A percentile compares a stretch with the other conserved stretches of the same genome.
phyloP scores from a whole-genome alignment of 345 rosid species.

The Populus simonii region DNA sequence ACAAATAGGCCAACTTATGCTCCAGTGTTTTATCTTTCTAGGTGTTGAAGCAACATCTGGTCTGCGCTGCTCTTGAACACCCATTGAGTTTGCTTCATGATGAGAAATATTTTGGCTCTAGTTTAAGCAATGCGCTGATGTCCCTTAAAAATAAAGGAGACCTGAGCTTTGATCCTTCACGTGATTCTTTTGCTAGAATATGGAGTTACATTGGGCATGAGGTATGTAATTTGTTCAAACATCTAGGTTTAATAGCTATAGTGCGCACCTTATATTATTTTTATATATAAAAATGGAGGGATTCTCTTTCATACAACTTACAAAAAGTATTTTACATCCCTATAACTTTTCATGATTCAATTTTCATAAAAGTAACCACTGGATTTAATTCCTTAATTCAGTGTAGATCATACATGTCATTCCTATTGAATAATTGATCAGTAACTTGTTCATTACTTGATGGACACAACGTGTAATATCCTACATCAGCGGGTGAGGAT shows the following conservation, averaged over 20 bases:
- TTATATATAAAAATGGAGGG: too few relatives aligned
- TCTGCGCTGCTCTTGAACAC: conserved; percentile 84
- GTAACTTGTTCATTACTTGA: too few relatives aligned
- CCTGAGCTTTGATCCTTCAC: conserved; percentile 49
- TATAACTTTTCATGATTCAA: too few relatives aligned
- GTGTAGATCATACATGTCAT: too few relatives aligned
- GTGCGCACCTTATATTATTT: background rate
- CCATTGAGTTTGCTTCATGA: conserved; percentile 72
- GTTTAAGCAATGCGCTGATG: conserved; percentile 45
- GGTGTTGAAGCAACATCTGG: conserved; percentile 88
- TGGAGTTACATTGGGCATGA: conserved; percentile 84
- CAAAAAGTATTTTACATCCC: too few relatives aligned
- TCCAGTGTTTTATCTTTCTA: conserved; percentile 28
- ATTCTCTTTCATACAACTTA: background rate
- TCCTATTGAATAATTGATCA: too few relatives aligned
- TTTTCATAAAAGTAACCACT: too few relatives aligned
- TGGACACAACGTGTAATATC: too few relatives aligned
- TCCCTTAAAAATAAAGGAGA: conserved; percentile 57
- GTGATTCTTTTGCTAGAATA: conserved; percentile 54
- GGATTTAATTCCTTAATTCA: too few relatives aligned
- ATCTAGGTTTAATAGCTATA: conserved; percentile 2
- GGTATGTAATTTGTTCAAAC: conserved; percentile 38
- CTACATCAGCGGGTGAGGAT: too few relatives aligned
- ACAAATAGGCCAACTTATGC: conserved; percentile 12
- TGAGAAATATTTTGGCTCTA: conserved; percentile 67